Evolutionary conservation across 768 basidiomycete genomes (phyloP), one percentile per base, ranked within the genome.

Genomic region (Lentinula edodes): DNA sequence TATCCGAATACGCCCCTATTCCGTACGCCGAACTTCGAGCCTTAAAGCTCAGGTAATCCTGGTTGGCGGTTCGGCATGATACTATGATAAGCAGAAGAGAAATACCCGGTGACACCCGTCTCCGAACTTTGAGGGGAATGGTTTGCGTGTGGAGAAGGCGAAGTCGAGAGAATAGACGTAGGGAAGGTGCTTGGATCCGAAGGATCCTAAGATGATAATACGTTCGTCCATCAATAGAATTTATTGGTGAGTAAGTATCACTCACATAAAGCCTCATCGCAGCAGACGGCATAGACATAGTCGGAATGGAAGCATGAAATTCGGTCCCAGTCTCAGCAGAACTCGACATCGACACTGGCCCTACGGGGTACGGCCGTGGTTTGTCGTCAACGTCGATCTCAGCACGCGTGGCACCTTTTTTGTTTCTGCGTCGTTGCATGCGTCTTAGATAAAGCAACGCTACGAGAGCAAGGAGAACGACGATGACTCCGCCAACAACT

Each of bases 241-340:
- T n/a, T 35, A 23, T 41, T 6, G 28, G 28, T 28, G 28, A 28
- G 28, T 10, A 6, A 16, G 13, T 8, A 48, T 8, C 43, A 68
- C 71, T 65, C 48, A 74, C 73, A 56, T 75, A 75, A 23, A 74
- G 58, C 55, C 6, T 70, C 13, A 63, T 69, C 16, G 68, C 46
- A 50, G 34, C 50, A 50, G 66, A 71, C 67, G 54, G 65, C 67
- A 43, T 39, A 56, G 55, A 43, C 41, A 42, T 42, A 6, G 32
- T 13, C 23, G 55, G 55, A 5, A 43, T 39, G 23, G 55, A 56
- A 43, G 55, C 55, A n/a, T 62, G 56, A 48, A 46, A 42, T 16
- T 6, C 56, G 1, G 42, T 50, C 10, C 16, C 57, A 18, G 28
- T 62, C 65, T 54, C 38, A 56, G 48, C 55, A 15, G 23, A 50